A percentile compares a stretch with the other conserved stretches of the same genome.
Conservation (phyloP, 1,284 basidiomycete genomes). For the Fomes fomentarius region DNA sequence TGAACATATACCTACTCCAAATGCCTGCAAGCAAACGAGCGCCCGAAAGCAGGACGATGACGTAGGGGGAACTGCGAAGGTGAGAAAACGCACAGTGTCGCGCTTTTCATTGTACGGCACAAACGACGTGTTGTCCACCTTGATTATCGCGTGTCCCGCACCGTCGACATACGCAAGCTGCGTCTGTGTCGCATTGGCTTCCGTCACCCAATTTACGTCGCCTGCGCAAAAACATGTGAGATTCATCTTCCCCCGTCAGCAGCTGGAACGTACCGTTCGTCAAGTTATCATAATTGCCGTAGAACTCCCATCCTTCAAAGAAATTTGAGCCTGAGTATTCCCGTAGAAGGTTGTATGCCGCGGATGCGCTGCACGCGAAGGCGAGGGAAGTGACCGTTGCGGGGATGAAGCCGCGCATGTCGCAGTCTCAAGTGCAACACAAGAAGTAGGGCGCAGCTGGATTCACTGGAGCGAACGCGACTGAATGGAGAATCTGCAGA, state of each 20-base stretch:
- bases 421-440: too few relatives aligned
- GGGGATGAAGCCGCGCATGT: background rate
- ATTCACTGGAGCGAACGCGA: too few relatives aligned
- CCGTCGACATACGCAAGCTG: constrained; percentile 58
- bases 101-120: constrained; percentile 58
- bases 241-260: too few relatives aligned
- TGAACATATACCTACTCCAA: too few relatives aligned
- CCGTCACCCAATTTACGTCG: constrained; percentile 52
- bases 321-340: constrained; percentile 49
- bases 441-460: too few relatives aligned
- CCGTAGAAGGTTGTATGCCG: constrained; percentile 30
- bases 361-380: constrained; percentile 1
- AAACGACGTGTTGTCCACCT: constrained; percentile 58
- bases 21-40: too few relatives aligned
- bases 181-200: constrained; percentile 43
- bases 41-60: background rate
- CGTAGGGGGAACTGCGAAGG: background rate
- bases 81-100: constrained; percentile 46
- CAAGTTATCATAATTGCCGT: constrained; percentile 54
- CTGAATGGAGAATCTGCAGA: too few relatives aligned
- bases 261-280: constrained; percentile 41
- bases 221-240: too few relatives aligned
- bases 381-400: too few relatives aligned
- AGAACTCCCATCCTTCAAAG: constrained; percentile 60
- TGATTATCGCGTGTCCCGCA: constrained; percentile 58